A percentile compares a stretch with the other conserved stretches of the same genome.
Conservation (phyloP, 139 green algal genomes). For the Chlamydomonas sp. region DNA sequence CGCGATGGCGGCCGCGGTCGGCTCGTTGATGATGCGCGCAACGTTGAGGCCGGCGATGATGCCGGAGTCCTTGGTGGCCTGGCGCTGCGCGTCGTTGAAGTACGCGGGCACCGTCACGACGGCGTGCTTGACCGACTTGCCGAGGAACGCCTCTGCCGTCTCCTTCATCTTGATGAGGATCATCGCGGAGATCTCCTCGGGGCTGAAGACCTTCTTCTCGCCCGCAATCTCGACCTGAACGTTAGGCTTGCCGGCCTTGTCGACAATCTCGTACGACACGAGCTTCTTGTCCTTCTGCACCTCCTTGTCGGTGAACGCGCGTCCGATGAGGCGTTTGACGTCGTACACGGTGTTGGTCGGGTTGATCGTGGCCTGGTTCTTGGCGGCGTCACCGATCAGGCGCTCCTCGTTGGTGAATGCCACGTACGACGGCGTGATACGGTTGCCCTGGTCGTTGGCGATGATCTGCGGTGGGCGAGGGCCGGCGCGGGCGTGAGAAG, state of each 20-base stretch:
- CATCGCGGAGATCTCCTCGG: slow-evolving; percentile 97
- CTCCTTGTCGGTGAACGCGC: slow-evolving; percentile 89
- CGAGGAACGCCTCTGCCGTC: slow-evolving; percentile 78
- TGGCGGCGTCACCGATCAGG: slow-evolving; percentile 96
- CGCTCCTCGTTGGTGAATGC: slow-evolving; percentile 99
- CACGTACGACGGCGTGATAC: slow-evolving; percentile 98
- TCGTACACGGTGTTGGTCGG: slow-evolving; percentile 92
- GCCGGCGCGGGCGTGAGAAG: no score
- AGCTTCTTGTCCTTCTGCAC: slow-evolving; percentile 96
- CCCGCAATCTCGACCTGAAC: slow-evolving; percentile 32
- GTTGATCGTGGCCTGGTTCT: slow-evolving; percentile 96
- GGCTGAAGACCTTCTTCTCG: slow-evolving; percentile 67
- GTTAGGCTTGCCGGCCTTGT: slow-evolving; percentile 89
- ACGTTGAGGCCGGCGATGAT: slow-evolving; percentile 79
- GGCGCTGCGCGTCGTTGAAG: slow-evolving; percentile 98
- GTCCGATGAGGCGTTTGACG: slow-evolving; percentile 96
- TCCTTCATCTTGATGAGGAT: slow-evolving; percentile 95
- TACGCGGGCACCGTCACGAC: slow-evolving; percentile 98
- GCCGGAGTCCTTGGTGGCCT: slow-evolving; percentile 90
- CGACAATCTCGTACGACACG: slow-evolving; percentile 92
- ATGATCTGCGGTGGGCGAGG: slow-evolving; percentile 92
- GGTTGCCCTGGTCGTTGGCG: slow-evolving; percentile 97
- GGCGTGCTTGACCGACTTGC: slow-evolving; percentile 81
- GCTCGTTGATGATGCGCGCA: slow-evolving; percentile 96
- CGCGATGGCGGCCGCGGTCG: slow-evolving; percentile 90